Evolutionary conservation across 139 green algal species (phyloP).

Genomic region (Micractinium conductrix): DNA sequence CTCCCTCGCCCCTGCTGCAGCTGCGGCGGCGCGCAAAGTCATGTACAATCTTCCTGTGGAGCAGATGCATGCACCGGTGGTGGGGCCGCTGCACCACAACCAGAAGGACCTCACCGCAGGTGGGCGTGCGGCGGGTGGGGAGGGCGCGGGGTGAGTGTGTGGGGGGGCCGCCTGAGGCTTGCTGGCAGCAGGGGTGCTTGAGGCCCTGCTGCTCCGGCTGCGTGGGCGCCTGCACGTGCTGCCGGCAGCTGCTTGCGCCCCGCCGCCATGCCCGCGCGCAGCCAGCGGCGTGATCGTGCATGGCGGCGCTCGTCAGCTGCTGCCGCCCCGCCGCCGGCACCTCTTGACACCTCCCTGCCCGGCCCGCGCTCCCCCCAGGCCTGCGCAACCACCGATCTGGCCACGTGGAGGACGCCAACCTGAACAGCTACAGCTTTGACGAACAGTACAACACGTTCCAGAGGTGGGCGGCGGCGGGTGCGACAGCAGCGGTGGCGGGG

Average conservation of each 20-base stretch:
- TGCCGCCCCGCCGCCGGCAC: background rate
- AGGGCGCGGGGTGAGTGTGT: background rate
- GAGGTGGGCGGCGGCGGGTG: constrained; percentile 11
- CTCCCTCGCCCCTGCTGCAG: constrained; percentile 46
- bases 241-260: too few relatives aligned
- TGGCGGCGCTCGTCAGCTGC: background rate
- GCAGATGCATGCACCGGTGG: constrained; percentile 85
- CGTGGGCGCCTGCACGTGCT: too few relatives aligned
- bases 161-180: background rate
- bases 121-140: background rate
- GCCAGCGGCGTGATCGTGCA: too few relatives aligned
- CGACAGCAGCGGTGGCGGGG: too few relatives aligned
- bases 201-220: too few relatives aligned
- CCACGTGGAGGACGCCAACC: constrained; percentile 79
- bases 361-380: too few relatives aligned
- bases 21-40: constrained; percentile 62
- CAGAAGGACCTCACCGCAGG: background rate
- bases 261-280: too few relatives aligned
- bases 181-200: background rate
- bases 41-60: constrained; percentile 84
- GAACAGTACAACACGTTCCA: constrained; percentile 93
- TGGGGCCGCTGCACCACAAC: constrained; percentile 63
- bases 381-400: constrained; percentile 85
- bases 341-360: too few relatives aligned
- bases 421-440: constrained; percentile 82